Conservation (phyloP, 2,329 filamentous ascomycete genomes). For the Cadophora luteo-olivacea region DNA sequence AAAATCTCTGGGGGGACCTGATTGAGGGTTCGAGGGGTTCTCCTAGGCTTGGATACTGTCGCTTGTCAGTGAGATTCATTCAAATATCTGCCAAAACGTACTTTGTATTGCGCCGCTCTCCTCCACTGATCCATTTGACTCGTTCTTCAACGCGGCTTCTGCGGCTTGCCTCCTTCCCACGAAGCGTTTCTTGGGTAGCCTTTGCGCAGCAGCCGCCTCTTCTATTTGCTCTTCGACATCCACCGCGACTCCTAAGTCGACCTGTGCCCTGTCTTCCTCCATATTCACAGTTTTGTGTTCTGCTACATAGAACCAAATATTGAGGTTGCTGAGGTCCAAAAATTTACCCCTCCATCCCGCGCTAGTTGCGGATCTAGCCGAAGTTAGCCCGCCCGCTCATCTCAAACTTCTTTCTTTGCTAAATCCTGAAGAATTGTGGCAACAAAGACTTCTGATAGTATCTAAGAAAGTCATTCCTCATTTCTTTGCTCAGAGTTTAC, state of each 20-base stretch:
- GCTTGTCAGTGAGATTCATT: no score
- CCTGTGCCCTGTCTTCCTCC: conserved; percentile 77
- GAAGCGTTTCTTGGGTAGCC: conserved; percentile 89
- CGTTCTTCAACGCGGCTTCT: conserved; percentile 56
- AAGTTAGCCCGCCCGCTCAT: background rate
- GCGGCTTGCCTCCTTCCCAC: conserved; percentile 81
- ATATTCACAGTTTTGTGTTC: conserved; percentile 51
- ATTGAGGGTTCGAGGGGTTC: conserved; percentile 82
- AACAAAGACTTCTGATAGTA: no score
- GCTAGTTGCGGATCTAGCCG: background rate
- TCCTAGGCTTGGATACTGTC: conserved; percentile 72
- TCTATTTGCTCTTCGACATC: conserved; percentile 66
- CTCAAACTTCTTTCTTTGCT: no score
- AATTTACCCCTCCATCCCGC: background rate
- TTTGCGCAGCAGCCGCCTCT: conserved; percentile 52
- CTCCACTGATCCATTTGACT: conserved; percentile 48
- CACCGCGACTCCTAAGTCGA: conserved; percentile 73
- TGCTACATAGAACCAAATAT: background rate
- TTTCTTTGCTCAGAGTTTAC: no score
- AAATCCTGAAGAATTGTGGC: no score
- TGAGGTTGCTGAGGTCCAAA: background rate
- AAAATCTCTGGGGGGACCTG: conserved; percentile 89
- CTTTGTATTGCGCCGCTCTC: conserved; percentile 73
- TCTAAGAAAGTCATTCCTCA: no score
- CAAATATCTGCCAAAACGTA: conserved; percentile 46